Percentiles rank a stretch among this genome's conserved stretches.
phyloP scores from a whole-genome alignment of 2,329 filamentous ascomycete species.

The Bretziella fagacearum region DNA sequence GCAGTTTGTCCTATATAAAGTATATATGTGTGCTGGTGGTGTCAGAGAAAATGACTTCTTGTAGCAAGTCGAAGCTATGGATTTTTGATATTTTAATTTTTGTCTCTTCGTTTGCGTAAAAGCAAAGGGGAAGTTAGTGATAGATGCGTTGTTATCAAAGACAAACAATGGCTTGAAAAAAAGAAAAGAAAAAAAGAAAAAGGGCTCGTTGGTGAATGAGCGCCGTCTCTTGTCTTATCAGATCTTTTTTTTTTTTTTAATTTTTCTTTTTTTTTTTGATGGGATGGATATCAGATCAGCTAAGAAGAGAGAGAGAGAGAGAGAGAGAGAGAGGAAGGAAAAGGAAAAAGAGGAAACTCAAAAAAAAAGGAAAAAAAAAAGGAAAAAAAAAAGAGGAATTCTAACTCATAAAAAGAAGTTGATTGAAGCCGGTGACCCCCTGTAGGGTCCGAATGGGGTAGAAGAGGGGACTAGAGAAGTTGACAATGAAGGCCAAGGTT shows the following conservation, averaged over 20 bases:
- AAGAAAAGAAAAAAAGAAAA: slow-evolving; percentile 7
- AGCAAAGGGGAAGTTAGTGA: not conserved
- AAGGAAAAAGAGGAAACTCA: no score
- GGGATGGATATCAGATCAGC: slow-evolving; percentile 2
- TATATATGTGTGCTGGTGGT: not conserved
- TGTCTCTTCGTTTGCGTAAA: not conserved
- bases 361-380: no score
- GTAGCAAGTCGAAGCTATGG: slow-evolving; percentile 7
- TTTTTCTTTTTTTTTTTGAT: slow-evolving; percentile 2
- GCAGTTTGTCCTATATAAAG: not conserved
- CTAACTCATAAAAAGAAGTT: slow-evolving; percentile 1
- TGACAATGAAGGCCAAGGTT: no score
- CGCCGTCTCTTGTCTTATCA: slow-evolving; percentile 1
- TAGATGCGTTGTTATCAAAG: not conserved
- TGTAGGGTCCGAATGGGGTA: not conserved
- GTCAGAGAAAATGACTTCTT: not conserved
- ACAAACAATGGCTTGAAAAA: not conserved
- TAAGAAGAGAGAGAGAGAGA: not conserved
- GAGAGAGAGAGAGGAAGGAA: not conserved
- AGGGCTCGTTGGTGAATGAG: not conserved
- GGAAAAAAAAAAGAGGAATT: not conserved
- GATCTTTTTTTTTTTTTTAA: slow-evolving; percentile 3
- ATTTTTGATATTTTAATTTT: slow-evolving; percentile 3
- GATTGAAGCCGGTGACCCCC: not conserved
- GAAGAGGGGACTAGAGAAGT: not conserved